Evolutionary conservation across 208 protist genomes (phyloP).

Genomic region (Acanthamoeba sp.): DNA sequence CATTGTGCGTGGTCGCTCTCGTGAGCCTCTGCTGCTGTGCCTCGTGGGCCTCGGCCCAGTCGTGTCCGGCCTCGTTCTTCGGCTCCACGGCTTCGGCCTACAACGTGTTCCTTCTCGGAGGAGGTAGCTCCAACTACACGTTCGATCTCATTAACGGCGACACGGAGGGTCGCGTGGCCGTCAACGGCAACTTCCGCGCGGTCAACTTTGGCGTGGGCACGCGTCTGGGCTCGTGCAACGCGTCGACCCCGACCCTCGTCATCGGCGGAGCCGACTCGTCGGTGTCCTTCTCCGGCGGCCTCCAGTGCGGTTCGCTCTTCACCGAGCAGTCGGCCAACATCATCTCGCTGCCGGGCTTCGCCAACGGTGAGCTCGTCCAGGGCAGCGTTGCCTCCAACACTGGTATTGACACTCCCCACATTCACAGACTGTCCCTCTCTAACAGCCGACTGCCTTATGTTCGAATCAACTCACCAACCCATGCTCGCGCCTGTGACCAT

Average conservation of each 20-base stretch:
- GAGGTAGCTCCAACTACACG: conserved; percentile 1
- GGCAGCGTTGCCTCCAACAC: background rate
- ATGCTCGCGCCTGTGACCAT: background rate
- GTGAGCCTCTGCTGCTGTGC: background rate
- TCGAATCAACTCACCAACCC: too few species aligned
- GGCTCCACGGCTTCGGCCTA: conserved; percentile 7
- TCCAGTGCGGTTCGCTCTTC: conserved; percentile 44
- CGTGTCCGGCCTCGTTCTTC: background rate
- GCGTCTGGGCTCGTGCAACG: background rate
- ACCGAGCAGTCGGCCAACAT: background rate
- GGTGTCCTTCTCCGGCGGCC: background rate
- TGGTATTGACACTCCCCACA: background rate
- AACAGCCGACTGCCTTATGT: too few species aligned
- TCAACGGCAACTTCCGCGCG: conserved; percentile 31
- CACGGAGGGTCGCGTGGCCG: background rate
- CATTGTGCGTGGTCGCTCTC: conserved; percentile 4
- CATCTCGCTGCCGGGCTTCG: background rate
- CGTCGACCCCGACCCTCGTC: background rate
- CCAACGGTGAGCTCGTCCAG: conserved; percentile 29
- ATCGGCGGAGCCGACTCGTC: background rate
- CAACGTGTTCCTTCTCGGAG: conserved; percentile 51
- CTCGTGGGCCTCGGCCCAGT: conserved; percentile 36
- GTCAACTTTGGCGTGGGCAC: conserved; percentile 16
- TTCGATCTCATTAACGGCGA: conserved; percentile 51
- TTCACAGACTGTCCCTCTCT: too few species aligned